Conservation (phyloP, 2,329 filamentous ascomycete species). For the Blumeria graminis region DNA sequence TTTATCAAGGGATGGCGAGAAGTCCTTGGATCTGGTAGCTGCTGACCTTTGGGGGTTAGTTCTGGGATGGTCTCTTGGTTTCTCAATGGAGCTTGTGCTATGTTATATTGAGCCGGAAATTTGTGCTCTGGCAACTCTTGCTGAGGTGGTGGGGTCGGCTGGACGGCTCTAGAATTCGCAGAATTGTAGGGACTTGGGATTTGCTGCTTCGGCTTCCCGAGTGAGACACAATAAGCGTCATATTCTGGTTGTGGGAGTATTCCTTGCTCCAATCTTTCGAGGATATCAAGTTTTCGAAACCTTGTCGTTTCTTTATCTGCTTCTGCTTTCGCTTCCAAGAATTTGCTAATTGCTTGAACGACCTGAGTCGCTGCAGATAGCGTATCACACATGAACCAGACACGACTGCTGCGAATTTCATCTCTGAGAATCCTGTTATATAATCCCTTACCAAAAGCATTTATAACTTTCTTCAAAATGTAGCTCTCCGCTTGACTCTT, state of each 20-base stretch:
- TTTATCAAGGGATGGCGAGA: neutral
- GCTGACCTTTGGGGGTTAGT: no score
- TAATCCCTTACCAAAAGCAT: neutral
- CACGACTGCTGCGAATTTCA: neutral
- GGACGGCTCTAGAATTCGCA: neutral
- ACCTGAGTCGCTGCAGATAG: neutral
- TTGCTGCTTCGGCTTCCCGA: neutral
- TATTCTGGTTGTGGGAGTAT: neutral
- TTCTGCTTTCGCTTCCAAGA: neutral
- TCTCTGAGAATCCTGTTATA: neutral
- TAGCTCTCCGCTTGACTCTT: neutral
- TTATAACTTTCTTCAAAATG: neutral
- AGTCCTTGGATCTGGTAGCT: no score
- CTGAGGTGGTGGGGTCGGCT: neutral
- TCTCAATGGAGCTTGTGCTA: no score
- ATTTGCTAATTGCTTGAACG: neutral
- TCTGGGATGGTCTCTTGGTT: no score
- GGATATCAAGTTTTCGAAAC: neutral
- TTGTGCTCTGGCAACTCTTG: no score
- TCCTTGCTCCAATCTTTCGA: neutral
- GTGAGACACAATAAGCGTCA: neutral
- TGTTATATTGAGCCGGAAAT: no score
- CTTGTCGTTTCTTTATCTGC: neutral
- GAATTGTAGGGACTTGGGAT: neutral
- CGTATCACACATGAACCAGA: neutral